These are phyloP conservation scores for Colletotrichum caudatum DNA, from an alignment of 2,329 filamentous ascomycete genomes.

Conservation along the genomic window DNA sequence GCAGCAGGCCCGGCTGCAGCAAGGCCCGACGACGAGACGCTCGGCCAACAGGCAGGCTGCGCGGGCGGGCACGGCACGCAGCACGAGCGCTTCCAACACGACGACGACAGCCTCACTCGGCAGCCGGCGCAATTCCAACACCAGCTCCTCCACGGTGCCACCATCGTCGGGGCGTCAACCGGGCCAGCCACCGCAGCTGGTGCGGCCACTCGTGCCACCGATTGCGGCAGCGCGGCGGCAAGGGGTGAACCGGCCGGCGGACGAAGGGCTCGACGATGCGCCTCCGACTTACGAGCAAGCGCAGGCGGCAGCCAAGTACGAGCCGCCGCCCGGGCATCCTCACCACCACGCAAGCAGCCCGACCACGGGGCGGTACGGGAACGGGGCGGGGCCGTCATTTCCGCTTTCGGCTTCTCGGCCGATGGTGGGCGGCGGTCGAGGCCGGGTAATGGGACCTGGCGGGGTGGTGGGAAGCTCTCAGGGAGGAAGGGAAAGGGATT, in stretches of 20 bases:
- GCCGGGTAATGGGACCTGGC: slow-evolving; percentile 33
- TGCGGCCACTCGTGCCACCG: slow-evolving; percentile 62
- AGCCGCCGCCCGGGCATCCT: slow-evolving; percentile 64
- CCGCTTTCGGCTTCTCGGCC: slow-evolving; percentile 25
- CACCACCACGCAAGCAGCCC: slow-evolving; percentile 59
- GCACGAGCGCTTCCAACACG: slow-evolving; percentile 34
- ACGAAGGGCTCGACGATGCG: slow-evolving; percentile 61
- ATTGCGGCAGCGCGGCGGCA: slow-evolving; percentile 53
- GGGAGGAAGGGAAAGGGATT: slow-evolving; percentile 52
- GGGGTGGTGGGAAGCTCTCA: slow-evolving; percentile 33
- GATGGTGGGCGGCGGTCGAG: slow-evolving; percentile 35
- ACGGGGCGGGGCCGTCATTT: slow-evolving; percentile 31
- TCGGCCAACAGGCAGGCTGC: slow-evolving; percentile 42
- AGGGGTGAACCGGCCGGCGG: slow-evolving; percentile 52
- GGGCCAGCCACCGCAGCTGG: slow-evolving; percentile 49
- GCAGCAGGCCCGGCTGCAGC: slow-evolving; percentile 63
- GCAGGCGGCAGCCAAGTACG: slow-evolving; percentile 62
- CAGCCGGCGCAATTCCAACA: slow-evolving; percentile 40
- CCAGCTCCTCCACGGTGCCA: slow-evolving; percentile 22
- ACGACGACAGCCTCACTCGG: slow-evolving; percentile 20
- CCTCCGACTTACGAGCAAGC: slow-evolving; percentile 71
- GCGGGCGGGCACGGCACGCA: slow-evolving; percentile 31
- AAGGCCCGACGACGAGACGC: slow-evolving; percentile 46
- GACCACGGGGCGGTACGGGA: slow-evolving; percentile 38
- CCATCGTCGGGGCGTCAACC: slow-evolving; percentile 32